These are phyloP conservation scores for Beauveria sp. DNA, from an alignment of 2,329 filamentous ascomycete genomes.

Conservation along the genomic window DNA sequence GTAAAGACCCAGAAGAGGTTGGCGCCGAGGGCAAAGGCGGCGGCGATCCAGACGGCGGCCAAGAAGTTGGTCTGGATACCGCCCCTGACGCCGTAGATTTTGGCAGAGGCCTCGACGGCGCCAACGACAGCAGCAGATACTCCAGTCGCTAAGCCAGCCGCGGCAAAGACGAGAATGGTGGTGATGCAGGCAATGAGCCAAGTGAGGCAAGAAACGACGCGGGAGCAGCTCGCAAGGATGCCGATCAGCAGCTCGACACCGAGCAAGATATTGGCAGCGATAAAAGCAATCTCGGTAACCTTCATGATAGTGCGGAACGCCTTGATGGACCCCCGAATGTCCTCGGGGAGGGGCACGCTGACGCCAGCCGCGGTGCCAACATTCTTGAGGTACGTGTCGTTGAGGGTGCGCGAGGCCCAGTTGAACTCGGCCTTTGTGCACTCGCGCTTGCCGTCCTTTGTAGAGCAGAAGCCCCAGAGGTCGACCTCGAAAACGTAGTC, in stretches of 20 bases:
- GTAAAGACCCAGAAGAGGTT: constrained; percentile 87
- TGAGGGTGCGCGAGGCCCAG: constrained; percentile 69
- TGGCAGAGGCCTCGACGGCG: constrained; percentile 55
- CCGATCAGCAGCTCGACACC: constrained; percentile 68
- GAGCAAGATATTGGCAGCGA: constrained; percentile 64
- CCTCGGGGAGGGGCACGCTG: constrained; percentile 54
- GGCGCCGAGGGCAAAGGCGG: constrained; percentile 66
- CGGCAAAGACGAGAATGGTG: constrained; percentile 45
- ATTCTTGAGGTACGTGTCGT: constrained; percentile 49
- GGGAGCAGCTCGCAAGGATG: constrained; percentile 74
- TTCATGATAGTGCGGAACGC: constrained; percentile 66
- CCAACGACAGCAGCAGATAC: constrained; percentile 64
- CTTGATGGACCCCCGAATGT: constrained; percentile 61
- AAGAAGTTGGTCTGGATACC: constrained; percentile 63
- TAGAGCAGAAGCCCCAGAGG: constrained; percentile 82
- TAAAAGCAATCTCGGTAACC: constrained; percentile 78
- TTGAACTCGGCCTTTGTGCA: constrained; percentile 67
- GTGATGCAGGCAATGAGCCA: constrained; percentile 66
- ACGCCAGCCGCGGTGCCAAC: constrained; percentile 40
- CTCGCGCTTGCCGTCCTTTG: constrained; percentile 42
- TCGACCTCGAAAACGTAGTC: constrained; percentile 72
- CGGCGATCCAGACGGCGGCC: constrained; percentile 68
- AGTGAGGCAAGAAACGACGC: constrained; percentile 73
- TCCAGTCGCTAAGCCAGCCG: constrained; percentile 67
- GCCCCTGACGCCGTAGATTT: constrained; percentile 63